phyloP scores from a whole-genome alignment of 257 asterid genomes.

The Scutellaria minor region DNA sequence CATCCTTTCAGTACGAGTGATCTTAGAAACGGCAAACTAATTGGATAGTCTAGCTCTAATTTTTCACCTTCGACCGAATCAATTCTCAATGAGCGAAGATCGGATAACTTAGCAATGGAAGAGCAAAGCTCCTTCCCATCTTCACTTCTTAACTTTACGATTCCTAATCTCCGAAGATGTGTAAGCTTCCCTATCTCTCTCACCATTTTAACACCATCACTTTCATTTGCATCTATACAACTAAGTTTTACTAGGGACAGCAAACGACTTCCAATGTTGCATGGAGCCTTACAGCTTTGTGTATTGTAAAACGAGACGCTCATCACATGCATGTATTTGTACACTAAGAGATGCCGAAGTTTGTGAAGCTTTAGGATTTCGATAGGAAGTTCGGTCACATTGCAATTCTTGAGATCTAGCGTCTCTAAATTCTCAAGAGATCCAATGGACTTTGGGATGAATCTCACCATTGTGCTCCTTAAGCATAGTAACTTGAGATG shows the following conservation, averaged over 20 bases:
- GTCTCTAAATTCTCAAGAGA: background rate
- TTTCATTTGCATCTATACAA: conserved; percentile 26
- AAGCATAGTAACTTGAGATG: conserved; percentile 35
- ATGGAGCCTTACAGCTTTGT: background rate
- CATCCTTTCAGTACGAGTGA: background rate
- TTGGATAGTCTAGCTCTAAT: conserved; percentile 24
- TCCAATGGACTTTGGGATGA: background rate
- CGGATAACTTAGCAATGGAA: conserved; percentile 33
- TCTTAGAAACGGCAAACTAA: conserved; percentile 15
- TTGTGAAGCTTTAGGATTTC: too few relatives aligned
- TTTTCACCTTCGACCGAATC: too few relatives aligned
- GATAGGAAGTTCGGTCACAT: too few relatives aligned
- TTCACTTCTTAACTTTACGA: conserved; percentile 37
- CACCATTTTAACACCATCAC: conserved; percentile 10
- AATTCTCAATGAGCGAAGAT: background rate
- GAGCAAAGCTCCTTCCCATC: conserved; percentile 43
- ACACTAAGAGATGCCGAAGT: too few relatives aligned
- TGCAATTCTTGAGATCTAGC: too few relatives aligned
- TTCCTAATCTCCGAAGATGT: conserved; percentile 27
- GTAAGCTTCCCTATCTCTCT: conserved; percentile 40
- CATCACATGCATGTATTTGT: background rate
- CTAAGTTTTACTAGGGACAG: background rate
- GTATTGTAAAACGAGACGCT: too few relatives aligned
- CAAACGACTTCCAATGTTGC: conserved; percentile 20
- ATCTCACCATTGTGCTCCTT: background rate